Evolutionary conservation across 495 filamentous ascomycete species (phyloP).

Genomic region (Glarea lozoyensis): DNA sequence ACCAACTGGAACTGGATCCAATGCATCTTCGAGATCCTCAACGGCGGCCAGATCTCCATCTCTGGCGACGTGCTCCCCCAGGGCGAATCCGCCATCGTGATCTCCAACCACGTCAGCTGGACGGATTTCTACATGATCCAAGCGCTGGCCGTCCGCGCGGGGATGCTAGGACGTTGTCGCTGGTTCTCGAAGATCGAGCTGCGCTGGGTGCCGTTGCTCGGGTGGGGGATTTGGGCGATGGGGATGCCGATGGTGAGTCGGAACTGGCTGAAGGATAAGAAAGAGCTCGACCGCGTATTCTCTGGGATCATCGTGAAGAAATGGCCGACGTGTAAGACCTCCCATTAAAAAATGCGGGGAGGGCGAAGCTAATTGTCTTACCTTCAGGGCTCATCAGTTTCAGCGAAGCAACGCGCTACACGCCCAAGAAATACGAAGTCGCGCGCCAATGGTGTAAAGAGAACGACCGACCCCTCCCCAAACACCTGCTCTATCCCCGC

Average conservation of each 20-base stretch:
- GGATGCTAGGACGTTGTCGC: constrained; percentile 47
- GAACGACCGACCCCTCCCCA: constrained; percentile 36
- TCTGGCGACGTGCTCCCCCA: constrained; percentile 37
- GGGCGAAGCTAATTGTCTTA: constrained; percentile 2
- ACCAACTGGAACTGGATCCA: constrained; percentile 46
- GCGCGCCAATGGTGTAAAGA: constrained; percentile 38
- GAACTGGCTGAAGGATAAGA: constrained; percentile 44
- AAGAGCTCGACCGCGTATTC: constrained; percentile 45
- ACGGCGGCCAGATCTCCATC: constrained; percentile 38
- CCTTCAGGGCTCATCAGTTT: constrained; percentile 48
- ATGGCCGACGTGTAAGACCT: constrained; percentile 47
- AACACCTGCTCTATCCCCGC: constrained; percentile 45
- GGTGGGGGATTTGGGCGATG: constrained; percentile 53
- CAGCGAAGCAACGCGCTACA: constrained; percentile 50
- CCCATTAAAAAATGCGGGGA: neutral
- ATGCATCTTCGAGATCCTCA: constrained; percentile 37
- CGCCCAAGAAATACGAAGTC: constrained; percentile 38
- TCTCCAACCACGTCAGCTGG: constrained; percentile 50
- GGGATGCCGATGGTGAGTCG: constrained; percentile 50
- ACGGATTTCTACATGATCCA: constrained; percentile 54
- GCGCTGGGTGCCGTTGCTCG: constrained; percentile 45
- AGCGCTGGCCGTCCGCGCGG: constrained; percentile 36
- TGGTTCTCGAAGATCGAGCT: constrained; percentile 51
- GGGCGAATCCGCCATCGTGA: constrained; percentile 44
- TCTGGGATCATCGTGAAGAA: constrained; percentile 31